Evolutionary conservation across 1,139 yeast genomes (phyloP).

Genomic region (Lodderomyces beijingensis): DNA sequence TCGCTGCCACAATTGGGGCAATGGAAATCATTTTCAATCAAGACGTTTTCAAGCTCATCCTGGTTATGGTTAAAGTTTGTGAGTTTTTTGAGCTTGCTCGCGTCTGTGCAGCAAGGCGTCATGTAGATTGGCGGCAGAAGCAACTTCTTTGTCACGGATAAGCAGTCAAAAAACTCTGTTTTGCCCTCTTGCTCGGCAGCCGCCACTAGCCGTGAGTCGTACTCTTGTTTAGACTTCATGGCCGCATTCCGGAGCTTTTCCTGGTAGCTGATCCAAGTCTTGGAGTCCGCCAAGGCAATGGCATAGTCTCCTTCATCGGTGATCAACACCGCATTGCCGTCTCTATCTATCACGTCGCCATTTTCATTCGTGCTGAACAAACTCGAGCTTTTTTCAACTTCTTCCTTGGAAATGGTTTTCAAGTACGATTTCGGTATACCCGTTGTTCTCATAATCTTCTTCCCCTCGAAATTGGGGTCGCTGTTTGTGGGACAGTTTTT

Average conservation of each 20-base stretch:
- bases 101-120: constrained; percentile 75
- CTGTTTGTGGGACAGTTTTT: constrained; percentile 91
- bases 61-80: constrained; percentile 38
- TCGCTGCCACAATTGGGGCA: constrained; percentile 83
- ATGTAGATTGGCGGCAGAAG: constrained; percentile 67
- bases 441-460: constrained; percentile 84
- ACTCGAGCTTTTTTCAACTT: constrained; percentile 29
- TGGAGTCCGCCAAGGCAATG: constrained; percentile 87
- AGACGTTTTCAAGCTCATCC: constrained; percentile 55
- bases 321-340: constrained; percentile 72
- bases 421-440: constrained; percentile 96
- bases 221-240: constrained; percentile 45
- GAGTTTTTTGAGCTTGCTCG: constrained; percentile 52
- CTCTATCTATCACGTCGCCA: constrained; percentile 52
- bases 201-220: constrained; percentile 32
- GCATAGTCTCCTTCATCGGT: constrained; percentile 96
- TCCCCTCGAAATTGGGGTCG: constrained; percentile 93
- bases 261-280: constrained; percentile 87
- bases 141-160: constrained; percentile 60
- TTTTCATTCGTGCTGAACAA: constrained; percentile 38
- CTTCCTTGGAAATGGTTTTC: constrained; percentile 60
- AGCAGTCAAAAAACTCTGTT: constrained; percentile 47
- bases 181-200: constrained; percentile 41
- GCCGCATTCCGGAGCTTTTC: constrained; percentile 55
- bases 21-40: constrained; percentile 80